A percentile compares a stretch with the other conserved stretches of the same genome.
Conservation (phyloP, 2,329 filamentous ascomycete genomes). For the Blastomyces parvus region DNA sequence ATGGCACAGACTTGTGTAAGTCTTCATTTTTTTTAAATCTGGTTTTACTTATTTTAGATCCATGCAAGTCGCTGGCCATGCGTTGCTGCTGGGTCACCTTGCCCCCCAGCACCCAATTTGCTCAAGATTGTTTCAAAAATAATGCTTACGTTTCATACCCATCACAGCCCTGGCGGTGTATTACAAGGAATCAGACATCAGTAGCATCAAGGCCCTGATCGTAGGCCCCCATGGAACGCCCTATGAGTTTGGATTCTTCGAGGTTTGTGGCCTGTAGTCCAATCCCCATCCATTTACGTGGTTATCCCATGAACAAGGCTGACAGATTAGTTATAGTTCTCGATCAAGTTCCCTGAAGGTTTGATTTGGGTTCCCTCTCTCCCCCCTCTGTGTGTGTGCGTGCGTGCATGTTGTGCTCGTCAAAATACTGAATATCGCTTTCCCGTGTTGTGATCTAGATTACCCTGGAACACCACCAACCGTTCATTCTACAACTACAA, state of each 20-base stretch:
- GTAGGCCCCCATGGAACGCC: constrained; percentile 89
- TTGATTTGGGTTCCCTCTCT: constrained; percentile 9
- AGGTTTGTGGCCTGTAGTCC: constrained; percentile 47
- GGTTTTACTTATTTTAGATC: not conserved
- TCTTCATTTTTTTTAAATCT: constrained; percentile 16
- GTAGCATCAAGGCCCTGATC: constrained; percentile 77
- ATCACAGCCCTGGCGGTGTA: constrained; percentile 68
- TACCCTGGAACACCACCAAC: constrained; percentile 62
- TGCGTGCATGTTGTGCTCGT: not conserved
- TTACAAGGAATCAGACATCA: constrained; percentile 78
- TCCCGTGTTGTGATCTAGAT: constrained; percentile 42
- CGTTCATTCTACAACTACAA: constrained; percentile 69
- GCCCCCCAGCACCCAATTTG: not conserved
- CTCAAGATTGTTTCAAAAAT: not conserved
- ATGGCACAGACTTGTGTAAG: constrained; percentile 72
- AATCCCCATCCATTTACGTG: constrained; percentile 13
- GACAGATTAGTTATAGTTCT: constrained; percentile 48
- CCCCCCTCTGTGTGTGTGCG: not conserved
- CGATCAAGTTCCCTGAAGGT: constrained; percentile 68
- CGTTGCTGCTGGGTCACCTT: not conserved
- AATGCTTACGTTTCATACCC: constrained; percentile 15
- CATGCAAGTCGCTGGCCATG: not conserved
- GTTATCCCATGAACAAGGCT: not conserved
- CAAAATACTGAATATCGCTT: not conserved
- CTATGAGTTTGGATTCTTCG: constrained; percentile 96